Evolutionary conservation across 2,329 filamentous ascomycete genomes (phyloP).

Genomic region (Ophiocordyceps australis): DNA sequence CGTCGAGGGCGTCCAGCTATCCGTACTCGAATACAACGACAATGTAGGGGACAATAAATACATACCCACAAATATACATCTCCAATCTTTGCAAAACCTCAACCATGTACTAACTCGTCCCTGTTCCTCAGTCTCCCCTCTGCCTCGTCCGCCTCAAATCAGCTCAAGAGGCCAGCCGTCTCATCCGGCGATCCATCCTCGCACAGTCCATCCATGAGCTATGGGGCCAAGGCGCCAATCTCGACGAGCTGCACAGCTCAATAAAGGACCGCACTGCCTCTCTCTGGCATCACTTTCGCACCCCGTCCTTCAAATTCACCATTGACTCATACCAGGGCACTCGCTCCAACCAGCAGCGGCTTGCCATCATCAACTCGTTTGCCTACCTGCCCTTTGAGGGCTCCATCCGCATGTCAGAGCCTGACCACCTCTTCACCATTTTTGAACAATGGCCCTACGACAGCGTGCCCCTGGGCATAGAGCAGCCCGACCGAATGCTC

Average conservation of each 20-base stretch:
- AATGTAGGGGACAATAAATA: no score
- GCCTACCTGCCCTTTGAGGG: constrained; percentile 62
- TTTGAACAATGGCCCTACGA: constrained; percentile 63
- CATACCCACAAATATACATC: no score
- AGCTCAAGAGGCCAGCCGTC: constrained; percentile 39
- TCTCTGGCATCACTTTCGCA: constrained; percentile 48
- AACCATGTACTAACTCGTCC: no score
- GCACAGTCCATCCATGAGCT: constrained; percentile 73
- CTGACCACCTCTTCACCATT: constrained; percentile 59
- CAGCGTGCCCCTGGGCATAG: constrained; percentile 24
- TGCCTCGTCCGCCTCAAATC: constrained; percentile 58
- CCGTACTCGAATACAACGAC: constrained; percentile 57
- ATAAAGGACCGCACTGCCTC: constrained; percentile 39
- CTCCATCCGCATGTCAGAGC: constrained; percentile 55
- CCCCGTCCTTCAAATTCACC: constrained; percentile 62
- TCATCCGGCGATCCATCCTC: constrained; percentile 65
- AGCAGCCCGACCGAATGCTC: constrained; percentile 41
- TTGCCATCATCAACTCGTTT: constrained; percentile 69
- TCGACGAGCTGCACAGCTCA: constrained; percentile 49
- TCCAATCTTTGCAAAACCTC: no score
- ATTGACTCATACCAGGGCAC: constrained; percentile 71
- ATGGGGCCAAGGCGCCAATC: constrained; percentile 57
- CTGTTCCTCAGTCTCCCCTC: constrained; percentile 68
- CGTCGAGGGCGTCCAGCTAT: constrained; percentile 45
- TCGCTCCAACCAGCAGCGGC: constrained; percentile 41